Evolutionary conservation across 306 rosid species (phyloP), one percentile per base, ranked within the genome.

Genomic region (Alnus glutinosa): DNA sequence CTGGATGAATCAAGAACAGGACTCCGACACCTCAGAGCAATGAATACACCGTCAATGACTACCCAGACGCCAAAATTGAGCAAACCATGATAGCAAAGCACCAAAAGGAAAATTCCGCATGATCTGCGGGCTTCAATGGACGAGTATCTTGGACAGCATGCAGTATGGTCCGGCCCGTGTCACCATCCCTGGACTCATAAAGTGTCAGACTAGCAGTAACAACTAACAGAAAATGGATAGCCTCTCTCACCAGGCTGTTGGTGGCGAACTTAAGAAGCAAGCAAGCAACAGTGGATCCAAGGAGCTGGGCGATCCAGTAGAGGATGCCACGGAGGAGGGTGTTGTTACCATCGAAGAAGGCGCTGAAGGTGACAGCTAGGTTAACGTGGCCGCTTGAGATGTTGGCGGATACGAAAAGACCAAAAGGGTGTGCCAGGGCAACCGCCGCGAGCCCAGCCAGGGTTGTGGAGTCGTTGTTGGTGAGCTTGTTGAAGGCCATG

Each of bases 381-480:
- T 94, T 94, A 44, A 94, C 97, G 81, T 94, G 98, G 16, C 97
- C 98, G 14, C 97, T 97, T 70, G 98, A 94, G 86, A 94, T 90
- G 86, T 94, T 94, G 46, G 93, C 94, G 0, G 88, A 97, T 11
- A 94, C 97, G 32, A 94, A 94, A 8, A 94, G 97, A 8, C 66
- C 97, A 62, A 94, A 90, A 9, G 82, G 97, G 55, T 94, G 94
- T 32, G 98, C 97, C 14, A 94, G 39, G 9, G 98, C 37, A 6
- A 97, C 98, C 0, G 91, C 9, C 46, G 92, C 62, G 16, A 94
- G 97, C 3, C 94, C 98, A 5, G 87, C 57, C 0, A 97, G 97
- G 4, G 89, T 80, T 48, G 82, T 42, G 49, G 91, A 42, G 1
- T 83, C 96, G 77, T 85, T 16, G 73, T 73, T 0, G 36, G 97